Base-by-base conservation (phyloP, 306 rosid genomes). In the Gleditsia sinensis region DNA sequence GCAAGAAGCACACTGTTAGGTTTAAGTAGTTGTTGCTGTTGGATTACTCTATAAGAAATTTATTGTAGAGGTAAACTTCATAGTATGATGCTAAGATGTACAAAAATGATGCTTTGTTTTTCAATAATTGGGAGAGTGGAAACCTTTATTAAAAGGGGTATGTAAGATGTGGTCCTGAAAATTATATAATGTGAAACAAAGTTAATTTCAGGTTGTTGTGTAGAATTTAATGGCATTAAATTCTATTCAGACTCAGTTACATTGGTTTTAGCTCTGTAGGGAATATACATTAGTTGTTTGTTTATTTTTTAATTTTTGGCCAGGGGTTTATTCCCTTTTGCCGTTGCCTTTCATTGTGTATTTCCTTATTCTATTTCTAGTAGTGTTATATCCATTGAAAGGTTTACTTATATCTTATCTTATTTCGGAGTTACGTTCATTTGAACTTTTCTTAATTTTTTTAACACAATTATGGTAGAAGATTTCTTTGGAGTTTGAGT, bases 121-220 rank as follows among this genome's bases (percentile, higher is more conserved):
- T 16, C 25, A 30, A 62, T 23, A n/a, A 61, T 61, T 68, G 30
- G 69, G 74, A 45, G 69, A 33, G 34, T 46, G 59, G 72, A 62
- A 6, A 64, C 12, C 57, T 39, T 67, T n/a, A n/a, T 67, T 30
- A 54, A 23, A 50, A 20, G n/a, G n/a, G 57, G 21, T 56, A 17
- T 56, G 30, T 27, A 4, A 75, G 43, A 17, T 69, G 74, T 81
- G 69, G 74, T 62, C 67, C 36, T 54, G 55, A 60, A 25, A 71
- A 30, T 48, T 53, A 45, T 62, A 19, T 49, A 37, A 43, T 55
- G 43, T 43, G 40, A 20, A n/a, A 30, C 37, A 58, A 80, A 69
- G 24, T 69, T 67, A 24, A 28, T 55, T 53, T 33, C 69, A 6
- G 25, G 74, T 53, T 63, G 73, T 39, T 75, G 45, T 33, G 56